Evolutionary conservation across 352 stramenopile species (phyloP).

Genomic region (Globisporangium abappressorium): DNA sequence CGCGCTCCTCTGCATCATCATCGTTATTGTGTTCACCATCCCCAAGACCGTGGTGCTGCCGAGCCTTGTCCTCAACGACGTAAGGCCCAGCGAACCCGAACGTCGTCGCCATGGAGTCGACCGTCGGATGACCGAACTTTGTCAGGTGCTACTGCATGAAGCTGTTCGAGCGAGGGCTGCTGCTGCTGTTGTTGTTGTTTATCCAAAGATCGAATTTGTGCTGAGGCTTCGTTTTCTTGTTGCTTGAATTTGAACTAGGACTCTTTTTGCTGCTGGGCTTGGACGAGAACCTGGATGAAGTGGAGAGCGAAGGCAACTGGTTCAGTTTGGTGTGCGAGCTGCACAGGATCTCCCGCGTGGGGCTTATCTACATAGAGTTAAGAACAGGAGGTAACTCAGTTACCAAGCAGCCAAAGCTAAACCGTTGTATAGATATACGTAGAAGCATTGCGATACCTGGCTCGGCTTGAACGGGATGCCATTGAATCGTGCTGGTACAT

Average conservation of each 20-base stretch:
- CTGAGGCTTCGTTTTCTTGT: constrained; percentile 6
- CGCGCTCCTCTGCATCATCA: not conserved
- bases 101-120: constrained; percentile 20
- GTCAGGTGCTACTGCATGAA: constrained; percentile 6
- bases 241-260: constrained; percentile 12
- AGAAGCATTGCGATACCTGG: constrained; percentile 26
- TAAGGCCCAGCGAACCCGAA: constrained; percentile 30
- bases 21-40: not conserved
- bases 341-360: constrained; percentile 50
- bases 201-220: not conserved
- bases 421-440: not conserved
- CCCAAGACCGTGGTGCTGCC: not conserved
- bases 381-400: not conserved
- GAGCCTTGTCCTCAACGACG: constrained; percentile 1
- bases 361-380: constrained; percentile 27
- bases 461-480: constrained; percentile 55
- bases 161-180: constrained; percentile 1
- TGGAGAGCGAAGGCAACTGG: constrained; percentile 44
- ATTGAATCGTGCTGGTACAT: constrained; percentile 62
- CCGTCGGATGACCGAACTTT: constrained; percentile 16
- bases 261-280: constrained; percentile 1
- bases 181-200: constrained; percentile 17
- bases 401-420: not conserved
- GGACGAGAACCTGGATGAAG: not conserved
- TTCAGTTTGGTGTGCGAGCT: constrained; percentile 44